A percentile compares a stretch with the other conserved stretches of the same genome.
These are phyloP conservation scores for Digitaria exilis DNA, from an alignment of 202 grass and related monocot species.

Conservation along the genomic window DNA sequence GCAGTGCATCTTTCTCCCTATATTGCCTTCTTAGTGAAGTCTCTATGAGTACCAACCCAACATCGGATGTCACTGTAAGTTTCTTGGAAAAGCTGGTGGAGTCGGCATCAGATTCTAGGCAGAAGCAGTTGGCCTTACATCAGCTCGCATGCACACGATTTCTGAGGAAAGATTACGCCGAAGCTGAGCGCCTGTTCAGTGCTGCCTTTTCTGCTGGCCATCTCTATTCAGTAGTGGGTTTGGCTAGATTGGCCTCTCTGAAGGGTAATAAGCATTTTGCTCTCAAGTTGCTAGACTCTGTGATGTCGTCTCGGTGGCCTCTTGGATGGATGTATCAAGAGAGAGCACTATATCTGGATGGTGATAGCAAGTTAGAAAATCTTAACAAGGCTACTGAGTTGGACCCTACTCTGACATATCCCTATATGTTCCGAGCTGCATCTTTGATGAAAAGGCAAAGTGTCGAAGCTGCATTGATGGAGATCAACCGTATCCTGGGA, in stretches of 20 bases:
- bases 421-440: conserved; percentile 91
- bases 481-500: conserved; percentile 92
- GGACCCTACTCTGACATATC: conserved; percentile 89
- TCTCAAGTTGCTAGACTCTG: conserved; percentile 83
- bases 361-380: conserved; percentile 82
- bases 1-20: conserved; percentile 79
- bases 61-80: conserved; percentile 68
- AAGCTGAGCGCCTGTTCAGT: conserved; percentile 85
- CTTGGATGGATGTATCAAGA: conserved; percentile 99
- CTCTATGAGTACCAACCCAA: conserved; percentile 63
- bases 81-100: conserved; percentile 91
- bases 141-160: conserved; percentile 74
- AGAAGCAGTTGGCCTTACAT: conserved; percentile 87
- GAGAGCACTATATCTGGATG: conserved; percentile 81
- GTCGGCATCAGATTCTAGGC: conserved; percentile 70
- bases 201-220: conserved; percentile 78
- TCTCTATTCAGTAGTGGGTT: conserved; percentile 80
- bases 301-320: conserved; percentile 78
- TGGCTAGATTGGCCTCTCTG: conserved; percentile 74
- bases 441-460: conserved; percentile 94
- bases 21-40: conserved; percentile 97
- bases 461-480: conserved; percentile 83
- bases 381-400: conserved; percentile 89
- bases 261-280: conserved; percentile 84
- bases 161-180: conserved; percentile 74